Conservation (phyloP, 805 yeast species). For the Tetrapisispora fleetii region DNA sequence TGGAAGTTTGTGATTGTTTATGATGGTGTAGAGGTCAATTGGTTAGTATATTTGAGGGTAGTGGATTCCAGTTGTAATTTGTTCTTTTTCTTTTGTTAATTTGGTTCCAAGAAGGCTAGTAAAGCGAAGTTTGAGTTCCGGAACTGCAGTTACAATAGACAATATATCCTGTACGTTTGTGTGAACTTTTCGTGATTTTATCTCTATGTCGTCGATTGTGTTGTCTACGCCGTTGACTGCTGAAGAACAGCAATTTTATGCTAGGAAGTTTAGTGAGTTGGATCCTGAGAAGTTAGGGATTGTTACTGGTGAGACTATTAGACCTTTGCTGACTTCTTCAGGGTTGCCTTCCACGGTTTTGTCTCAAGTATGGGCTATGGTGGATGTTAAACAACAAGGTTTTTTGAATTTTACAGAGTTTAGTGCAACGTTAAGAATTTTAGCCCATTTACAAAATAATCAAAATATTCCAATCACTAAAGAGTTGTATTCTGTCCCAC, state of each 20-base stretch:
- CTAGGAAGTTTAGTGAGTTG: slow-evolving; percentile 65
- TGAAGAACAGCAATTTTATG: slow-evolving; percentile 68
- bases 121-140: no score
- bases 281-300: slow-evolving; percentile 74
- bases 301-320: slow-evolving; percentile 80
- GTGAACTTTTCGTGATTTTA: no score
- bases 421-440: slow-evolving; percentile 75
- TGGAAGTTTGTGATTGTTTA: no score
- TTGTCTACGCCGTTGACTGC: slow-evolving; percentile 40
- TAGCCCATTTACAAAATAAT: slow-evolving; percentile 78
- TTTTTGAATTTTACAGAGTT: slow-evolving; percentile 73
- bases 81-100: no score
- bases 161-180: no score
- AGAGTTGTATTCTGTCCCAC: slow-evolving; percentile 27
- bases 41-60: no score
- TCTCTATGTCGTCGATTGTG: not conserved
- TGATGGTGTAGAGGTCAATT: no score
- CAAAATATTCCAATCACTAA: slow-evolving; percentile 37
- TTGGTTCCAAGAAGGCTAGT: no score
- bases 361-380: slow-evolving; percentile 89
- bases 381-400: slow-evolving; percentile 86
- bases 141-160: no score
- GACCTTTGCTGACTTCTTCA: slow-evolving; percentile 73
- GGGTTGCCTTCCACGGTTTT: slow-evolving; percentile 68
- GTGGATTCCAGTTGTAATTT: no score